A percentile compares a stretch with the other conserved stretches of the same genome.
Evolutionary conservation across 1,284 basidiomycete species (phyloP).

Genomic region (Microbotryum saponariae): DNA sequence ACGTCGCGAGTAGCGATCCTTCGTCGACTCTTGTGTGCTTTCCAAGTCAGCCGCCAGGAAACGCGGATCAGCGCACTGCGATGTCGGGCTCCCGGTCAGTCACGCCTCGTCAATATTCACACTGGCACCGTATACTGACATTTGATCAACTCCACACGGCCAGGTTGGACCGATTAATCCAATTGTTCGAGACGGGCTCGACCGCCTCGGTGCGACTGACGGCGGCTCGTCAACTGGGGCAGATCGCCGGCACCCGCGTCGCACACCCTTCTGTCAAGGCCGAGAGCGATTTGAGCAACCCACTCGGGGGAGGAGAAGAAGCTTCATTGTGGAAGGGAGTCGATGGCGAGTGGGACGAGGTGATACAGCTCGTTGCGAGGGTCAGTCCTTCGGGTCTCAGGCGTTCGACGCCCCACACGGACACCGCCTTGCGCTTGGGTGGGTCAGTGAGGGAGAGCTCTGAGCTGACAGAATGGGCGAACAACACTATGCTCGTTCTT

Average conservation of each 20-base stretch:
- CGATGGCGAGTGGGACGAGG: conserved; percentile 69
- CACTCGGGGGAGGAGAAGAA: conserved; percentile 62
- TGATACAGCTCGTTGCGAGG: conserved; percentile 71
- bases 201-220: conserved; percentile 75
- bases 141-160: too few relatives aligned
- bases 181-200: conserved; percentile 82
- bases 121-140: too few relatives aligned
- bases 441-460: background rate
- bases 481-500: background rate
- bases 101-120: too few relatives aligned
- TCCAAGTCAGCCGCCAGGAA: too few relatives aligned
- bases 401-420: background rate
- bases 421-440: background rate
- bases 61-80: too few relatives aligned
- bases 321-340: conserved; percentile 35
- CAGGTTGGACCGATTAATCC: conserved; percentile 81
- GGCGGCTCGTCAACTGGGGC: conserved; percentile 84
- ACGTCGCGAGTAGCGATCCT: too few relatives aligned
- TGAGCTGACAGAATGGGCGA: background rate
- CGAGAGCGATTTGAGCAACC: conserved; percentile 38
- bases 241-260: conserved; percentile 73
- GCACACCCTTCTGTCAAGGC: conserved; percentile 33
- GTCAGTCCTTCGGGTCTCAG: conserved; percentile 46
- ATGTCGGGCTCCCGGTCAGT: too few relatives aligned
- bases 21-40: too few relatives aligned